These are phyloP conservation scores for Dictyostelium intermedium DNA, from an alignment of 78 protist species.

Conservation along the genomic window DNA sequence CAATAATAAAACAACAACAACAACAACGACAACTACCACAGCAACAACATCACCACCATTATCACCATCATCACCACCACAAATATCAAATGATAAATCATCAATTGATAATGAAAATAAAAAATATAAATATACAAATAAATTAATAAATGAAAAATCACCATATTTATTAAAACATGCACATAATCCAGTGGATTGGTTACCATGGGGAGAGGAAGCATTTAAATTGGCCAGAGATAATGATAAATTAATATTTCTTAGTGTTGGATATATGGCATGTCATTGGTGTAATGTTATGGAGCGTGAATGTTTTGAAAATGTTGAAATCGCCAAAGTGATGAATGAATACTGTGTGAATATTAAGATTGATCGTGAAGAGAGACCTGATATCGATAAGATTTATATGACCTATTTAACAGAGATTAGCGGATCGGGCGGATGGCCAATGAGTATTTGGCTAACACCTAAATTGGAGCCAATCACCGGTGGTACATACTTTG, in stretches of 20 bases:
- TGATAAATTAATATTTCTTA: conserved; percentile 86
- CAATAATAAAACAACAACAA: background rate
- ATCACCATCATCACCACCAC: background rate
- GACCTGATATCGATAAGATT: conserved; percentile 90
- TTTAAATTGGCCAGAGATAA: conserved; percentile 32
- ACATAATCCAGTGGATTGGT: conserved; percentile 86
- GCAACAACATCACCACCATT: background rate
- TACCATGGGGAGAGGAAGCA: conserved; percentile 91
- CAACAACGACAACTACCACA: background rate
- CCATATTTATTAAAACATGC: conserved; percentile 82
- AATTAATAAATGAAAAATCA: conserved; percentile 56
- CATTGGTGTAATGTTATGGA: conserved; percentile 93
- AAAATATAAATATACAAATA: conserved; percentile 55
- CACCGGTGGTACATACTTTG: conserved; percentile 89
- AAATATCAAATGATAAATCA: background rate
- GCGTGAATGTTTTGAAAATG: conserved; percentile 83
- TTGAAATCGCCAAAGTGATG: conserved; percentile 83
- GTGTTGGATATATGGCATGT: conserved; percentile 91
- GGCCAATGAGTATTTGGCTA: conserved; percentile 91
- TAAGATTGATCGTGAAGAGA: conserved; percentile 91
- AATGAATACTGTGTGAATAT: conserved; percentile 88
- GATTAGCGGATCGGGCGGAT: conserved; percentile 88
- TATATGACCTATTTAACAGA: conserved; percentile 89
- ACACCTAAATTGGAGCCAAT: conserved; percentile 87
- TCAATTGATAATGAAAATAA: background rate